Evolutionary conservation across 2,329 filamentous ascomycete species (phyloP).

Genomic region (Microdochium bolleyi): DNA sequence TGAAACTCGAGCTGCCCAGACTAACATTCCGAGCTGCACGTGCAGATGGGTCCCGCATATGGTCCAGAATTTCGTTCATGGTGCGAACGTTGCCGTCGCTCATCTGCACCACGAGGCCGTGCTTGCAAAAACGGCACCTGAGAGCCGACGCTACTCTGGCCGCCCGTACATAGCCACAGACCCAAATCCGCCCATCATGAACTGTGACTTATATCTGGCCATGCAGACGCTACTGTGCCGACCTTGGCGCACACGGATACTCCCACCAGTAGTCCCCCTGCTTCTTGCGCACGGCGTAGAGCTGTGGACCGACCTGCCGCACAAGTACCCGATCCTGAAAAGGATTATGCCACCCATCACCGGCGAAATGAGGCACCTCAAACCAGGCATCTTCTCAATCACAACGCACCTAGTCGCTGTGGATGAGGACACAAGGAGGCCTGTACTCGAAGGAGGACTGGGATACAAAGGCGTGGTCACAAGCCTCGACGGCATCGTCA

Average conservation of each 20-base stretch:
- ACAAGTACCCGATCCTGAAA: constrained; percentile 14
- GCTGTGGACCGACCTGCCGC: constrained; percentile 23
- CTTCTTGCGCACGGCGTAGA: constrained; percentile 27
- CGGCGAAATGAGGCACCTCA: constrained; percentile 25
- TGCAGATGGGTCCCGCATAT: constrained; percentile 28
- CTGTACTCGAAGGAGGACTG: constrained; percentile 26
- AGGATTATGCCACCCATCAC: constrained; percentile 20
- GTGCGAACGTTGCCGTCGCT: constrained; percentile 30
- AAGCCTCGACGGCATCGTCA: constrained; percentile 30
- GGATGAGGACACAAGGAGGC: constrained; percentile 20
- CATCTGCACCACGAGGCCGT: constrained; percentile 32
- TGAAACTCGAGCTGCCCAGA: too few species aligned
- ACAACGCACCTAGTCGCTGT: constrained; percentile 28
- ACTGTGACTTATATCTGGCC: constrained; percentile 25
- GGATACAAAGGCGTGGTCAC: constrained; percentile 28
- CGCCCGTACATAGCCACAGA: constrained; percentile 32
- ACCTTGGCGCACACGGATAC: constrained; percentile 19
- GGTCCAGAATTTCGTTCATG: constrained; percentile 31
- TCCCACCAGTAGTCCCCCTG: constrained; percentile 25
- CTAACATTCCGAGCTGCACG: too few species aligned
- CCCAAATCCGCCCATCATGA: constrained; percentile 30
- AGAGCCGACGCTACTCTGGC: constrained; percentile 20
- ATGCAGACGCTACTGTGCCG: constrained; percentile 24
- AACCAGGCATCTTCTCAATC: constrained; percentile 31
- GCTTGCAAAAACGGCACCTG: constrained; percentile 17